These are phyloP conservation scores for Tolypocladium amazonense DNA, from an alignment of 2,329 filamentous ascomycete genomes.

Conservation along the genomic window DNA sequence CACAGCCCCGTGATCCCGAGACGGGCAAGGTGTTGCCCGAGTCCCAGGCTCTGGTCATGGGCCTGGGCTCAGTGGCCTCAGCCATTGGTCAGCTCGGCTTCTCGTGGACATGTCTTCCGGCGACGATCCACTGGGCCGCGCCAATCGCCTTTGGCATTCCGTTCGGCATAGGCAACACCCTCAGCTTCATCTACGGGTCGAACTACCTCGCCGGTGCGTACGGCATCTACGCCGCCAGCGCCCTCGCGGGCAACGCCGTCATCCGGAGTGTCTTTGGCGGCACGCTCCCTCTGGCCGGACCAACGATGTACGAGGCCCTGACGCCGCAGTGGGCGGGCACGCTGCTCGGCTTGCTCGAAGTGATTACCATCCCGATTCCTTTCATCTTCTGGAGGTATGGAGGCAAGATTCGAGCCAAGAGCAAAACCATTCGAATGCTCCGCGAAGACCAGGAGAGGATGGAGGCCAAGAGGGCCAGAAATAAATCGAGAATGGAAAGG, in stretches of 20 bases:
- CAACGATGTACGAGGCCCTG: slow-evolving; percentile 58
- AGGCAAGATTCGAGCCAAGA: slow-evolving; percentile 39
- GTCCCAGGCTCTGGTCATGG: slow-evolving; percentile 70
- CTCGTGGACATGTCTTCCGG: slow-evolving; percentile 75
- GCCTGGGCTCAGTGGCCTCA: slow-evolving; percentile 62
- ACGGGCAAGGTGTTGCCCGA: slow-evolving; percentile 69
- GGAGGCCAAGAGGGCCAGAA: slow-evolving; percentile 19
- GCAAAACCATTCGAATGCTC: slow-evolving; percentile 33
- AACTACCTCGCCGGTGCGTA: slow-evolving; percentile 76
- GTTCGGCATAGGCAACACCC: slow-evolving; percentile 67
- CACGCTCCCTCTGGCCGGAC: slow-evolving; percentile 64
- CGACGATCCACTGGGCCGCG: slow-evolving; percentile 69
- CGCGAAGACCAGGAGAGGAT: slow-evolving; percentile 31
- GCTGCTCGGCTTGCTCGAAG: slow-evolving; percentile 61
- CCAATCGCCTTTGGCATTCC: slow-evolving; percentile 70
- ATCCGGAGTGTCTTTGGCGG: slow-evolving; percentile 65
- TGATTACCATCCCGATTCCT: slow-evolving; percentile 67
- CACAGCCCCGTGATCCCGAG: slow-evolving; percentile 60
- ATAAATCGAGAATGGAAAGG: slow-evolving; percentile 11
- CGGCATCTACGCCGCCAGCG: slow-evolving; percentile 71
- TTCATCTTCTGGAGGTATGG: slow-evolving; percentile 64
- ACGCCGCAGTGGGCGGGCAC: slow-evolving; percentile 73
- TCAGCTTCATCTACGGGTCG: slow-evolving; percentile 71
- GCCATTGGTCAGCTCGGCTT: slow-evolving; percentile 78
- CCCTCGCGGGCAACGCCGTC: slow-evolving; percentile 70